phyloP scores from a whole-genome alignment of 768 basidiomycete species.

The Mycena indigotica region DNA sequence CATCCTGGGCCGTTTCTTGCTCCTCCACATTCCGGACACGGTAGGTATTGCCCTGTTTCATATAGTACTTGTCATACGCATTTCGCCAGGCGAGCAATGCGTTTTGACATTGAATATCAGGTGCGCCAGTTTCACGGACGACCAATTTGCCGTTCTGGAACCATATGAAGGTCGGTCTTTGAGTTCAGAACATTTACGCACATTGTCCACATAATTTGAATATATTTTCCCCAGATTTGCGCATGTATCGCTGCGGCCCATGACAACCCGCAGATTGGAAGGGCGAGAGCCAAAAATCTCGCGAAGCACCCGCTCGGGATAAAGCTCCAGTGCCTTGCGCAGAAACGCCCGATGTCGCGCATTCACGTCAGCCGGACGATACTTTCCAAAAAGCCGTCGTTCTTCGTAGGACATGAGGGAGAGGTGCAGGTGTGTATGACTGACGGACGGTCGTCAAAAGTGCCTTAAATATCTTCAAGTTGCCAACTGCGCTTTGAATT shows the following conservation, averaged over 20 bases:
- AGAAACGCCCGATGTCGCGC: not conserved
- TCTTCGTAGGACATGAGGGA: not conserved
- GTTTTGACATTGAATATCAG: too few relatives aligned
- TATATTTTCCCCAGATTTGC: not conserved
- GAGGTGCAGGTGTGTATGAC: too few relatives aligned
- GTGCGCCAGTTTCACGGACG: not conserved
- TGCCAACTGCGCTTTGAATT: not conserved
- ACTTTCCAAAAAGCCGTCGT: not conserved
- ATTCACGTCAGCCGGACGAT: not conserved
- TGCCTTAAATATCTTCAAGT: too few relatives aligned
- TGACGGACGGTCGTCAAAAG: too few relatives aligned
- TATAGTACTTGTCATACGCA: too few relatives aligned
- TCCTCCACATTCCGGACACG: not conserved
- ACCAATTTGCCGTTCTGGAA: not conserved
- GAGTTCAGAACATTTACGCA: not conserved
- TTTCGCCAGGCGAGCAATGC: too few relatives aligned
- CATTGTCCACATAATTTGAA: not conserved
- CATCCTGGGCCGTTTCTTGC: not conserved
- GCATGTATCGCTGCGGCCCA: not conserved
- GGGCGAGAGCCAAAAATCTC: not conserved
- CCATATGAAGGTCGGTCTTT: not conserved
- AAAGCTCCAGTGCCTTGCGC: not conserved
- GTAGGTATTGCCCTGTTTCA: not conserved
- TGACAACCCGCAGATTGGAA: not conserved
- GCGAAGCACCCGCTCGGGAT: not conserved